Percentiles rank a stretch among this genome's conserved stretches.
phyloP scores from a whole-genome alignment of 2,329 filamentous ascomycete species.

The Dichotomopilus funicola region DNA sequence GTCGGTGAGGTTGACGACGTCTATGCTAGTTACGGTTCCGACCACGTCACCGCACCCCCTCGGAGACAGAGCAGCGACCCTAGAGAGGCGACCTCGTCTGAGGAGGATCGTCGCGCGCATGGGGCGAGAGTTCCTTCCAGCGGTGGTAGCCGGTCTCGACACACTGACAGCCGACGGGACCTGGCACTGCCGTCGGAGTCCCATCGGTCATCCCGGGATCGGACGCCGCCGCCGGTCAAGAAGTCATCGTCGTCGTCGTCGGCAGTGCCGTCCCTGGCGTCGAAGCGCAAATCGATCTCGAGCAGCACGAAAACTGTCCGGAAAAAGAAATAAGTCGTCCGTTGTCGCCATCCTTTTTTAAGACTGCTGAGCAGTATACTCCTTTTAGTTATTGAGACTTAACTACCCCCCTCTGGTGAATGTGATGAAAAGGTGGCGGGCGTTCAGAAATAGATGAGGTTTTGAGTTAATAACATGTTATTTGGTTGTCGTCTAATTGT shows the following conservation, averaged over 20 bases:
- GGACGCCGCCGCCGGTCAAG: slow-evolving; percentile 10
- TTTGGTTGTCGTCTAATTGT: too few species aligned
- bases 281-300: slow-evolving; percentile 20
- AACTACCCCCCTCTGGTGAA: neutral
- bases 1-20: slow-evolving; percentile 30
- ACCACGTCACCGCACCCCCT: neutral
- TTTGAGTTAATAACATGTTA: slow-evolving; percentile 1
- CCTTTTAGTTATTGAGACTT: slow-evolving; percentile 4
- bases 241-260: slow-evolving; percentile 3
- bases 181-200: slow-evolving; percentile 3
- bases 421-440: slow-evolving; percentile 2
- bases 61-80: slow-evolving; percentile 7
- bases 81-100: slow-evolving; percentile 8
- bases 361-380: slow-evolving; percentile 1
- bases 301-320: slow-evolving; percentile 13
- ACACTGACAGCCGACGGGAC: slow-evolving; percentile 7
- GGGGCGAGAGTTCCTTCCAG: neutral
- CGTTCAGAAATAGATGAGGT: slow-evolving; percentile 17
- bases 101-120: neutral
- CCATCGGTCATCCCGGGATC: slow-evolving; percentile 13
- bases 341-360: neutral
- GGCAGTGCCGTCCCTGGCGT: neutral
- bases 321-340: slow-evolving; percentile 27
- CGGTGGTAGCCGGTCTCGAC: slow-evolving; percentile 6
- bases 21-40: slow-evolving; percentile 12